Evolutionary conservation across 2,329 filamentous ascomycete species (phyloP).

Genomic region (Colletotrichum chlorophyti): DNA sequence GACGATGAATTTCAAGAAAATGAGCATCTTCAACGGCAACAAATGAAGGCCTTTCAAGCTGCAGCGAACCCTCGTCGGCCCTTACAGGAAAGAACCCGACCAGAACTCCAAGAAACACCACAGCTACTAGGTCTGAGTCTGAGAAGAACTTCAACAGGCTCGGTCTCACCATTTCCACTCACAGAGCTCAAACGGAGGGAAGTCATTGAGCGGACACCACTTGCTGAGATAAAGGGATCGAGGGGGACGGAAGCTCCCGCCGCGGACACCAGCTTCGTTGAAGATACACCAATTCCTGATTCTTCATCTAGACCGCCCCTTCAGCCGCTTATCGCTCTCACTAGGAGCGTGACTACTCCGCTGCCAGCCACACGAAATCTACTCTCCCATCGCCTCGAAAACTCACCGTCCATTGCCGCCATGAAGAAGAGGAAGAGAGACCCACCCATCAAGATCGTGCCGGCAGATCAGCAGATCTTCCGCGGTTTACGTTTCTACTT

Average conservation of each 20-base stretch:
- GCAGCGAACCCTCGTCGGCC: slow-evolving; percentile 13
- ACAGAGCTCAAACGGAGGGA: slow-evolving; percentile 8
- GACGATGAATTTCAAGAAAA: slow-evolving; percentile 38
- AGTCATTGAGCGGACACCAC: slow-evolving; percentile 36
- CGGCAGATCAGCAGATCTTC: slow-evolving; percentile 65
- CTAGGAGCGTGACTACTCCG: slow-evolving; percentile 39
- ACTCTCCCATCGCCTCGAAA: not conserved
- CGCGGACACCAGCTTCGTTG: slow-evolving; percentile 33
- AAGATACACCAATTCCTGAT: slow-evolving; percentile 39
- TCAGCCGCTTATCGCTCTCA: slow-evolving; percentile 8
- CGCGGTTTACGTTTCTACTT: slow-evolving; percentile 73
- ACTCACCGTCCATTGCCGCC: slow-evolving; percentile 25
- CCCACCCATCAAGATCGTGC: slow-evolving; percentile 48
- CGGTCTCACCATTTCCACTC: slow-evolving; percentile 1
- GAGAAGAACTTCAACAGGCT: slow-evolving; percentile 22
- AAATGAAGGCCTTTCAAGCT: slow-evolving; percentile 5
- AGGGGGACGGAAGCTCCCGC: slow-evolving; percentile 15
- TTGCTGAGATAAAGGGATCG: slow-evolving; percentile 28
- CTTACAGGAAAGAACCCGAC: slow-evolving; percentile 15
- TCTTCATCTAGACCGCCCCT: slow-evolving; percentile 28
- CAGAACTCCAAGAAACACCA: not conserved
- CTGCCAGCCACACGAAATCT: slow-evolving; percentile 31
- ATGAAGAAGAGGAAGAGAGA: slow-evolving; percentile 56
- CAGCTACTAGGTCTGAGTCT: not conserved
- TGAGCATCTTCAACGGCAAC: slow-evolving; percentile 29